Percentiles rank a stretch among this genome's conserved stretches.
These are phyloP conservation scores for Dactylellina cionopaga DNA, from an alignment of 2,329 filamentous ascomycete species.

Conservation along the genomic window DNA sequence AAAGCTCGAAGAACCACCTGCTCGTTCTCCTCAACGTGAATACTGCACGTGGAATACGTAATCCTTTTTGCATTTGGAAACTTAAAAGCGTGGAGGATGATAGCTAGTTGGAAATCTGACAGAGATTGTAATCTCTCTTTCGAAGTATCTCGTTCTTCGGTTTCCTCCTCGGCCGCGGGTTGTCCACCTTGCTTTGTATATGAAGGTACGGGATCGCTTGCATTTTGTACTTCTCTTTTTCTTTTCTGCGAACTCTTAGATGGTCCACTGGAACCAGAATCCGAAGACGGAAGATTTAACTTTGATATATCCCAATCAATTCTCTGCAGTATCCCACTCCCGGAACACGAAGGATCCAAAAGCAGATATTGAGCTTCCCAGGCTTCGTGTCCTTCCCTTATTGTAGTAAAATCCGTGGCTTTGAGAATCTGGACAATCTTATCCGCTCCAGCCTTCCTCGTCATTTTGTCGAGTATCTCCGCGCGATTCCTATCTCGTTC, in stretches of 20 bases:
- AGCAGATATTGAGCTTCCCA: slow-evolving; percentile 81
- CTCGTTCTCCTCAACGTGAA: slow-evolving; percentile 90
- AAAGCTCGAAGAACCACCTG: slow-evolving; percentile 79
- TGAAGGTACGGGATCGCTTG: slow-evolving; percentile 26
- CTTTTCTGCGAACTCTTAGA: slow-evolving; percentile 8
- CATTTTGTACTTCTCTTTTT: slow-evolving; percentile 51
- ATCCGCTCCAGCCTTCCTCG: slow-evolving; percentile 77
- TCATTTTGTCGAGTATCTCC: slow-evolving; percentile 84
- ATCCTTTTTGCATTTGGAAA: slow-evolving; percentile 80
- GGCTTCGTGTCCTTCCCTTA: slow-evolving; percentile 66
- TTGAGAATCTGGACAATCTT: slow-evolving; percentile 73
- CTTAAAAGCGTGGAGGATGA: slow-evolving; percentile 83
- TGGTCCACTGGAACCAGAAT: slow-evolving; percentile 15
- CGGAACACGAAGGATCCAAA: slow-evolving; percentile 93
- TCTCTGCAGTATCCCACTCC: slow-evolving; percentile 90
- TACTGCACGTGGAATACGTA: slow-evolving; percentile 92
- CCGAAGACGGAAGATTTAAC: slow-evolving; percentile 18
- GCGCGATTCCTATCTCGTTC: slow-evolving; percentile 79
- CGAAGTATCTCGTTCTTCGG: slow-evolving; percentile 67
- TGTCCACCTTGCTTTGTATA: slow-evolving; percentile 61
- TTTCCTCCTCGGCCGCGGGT: slow-evolving; percentile 52
- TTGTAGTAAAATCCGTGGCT: slow-evolving; percentile 82
- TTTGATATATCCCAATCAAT: slow-evolving; percentile 53
- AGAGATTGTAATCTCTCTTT: slow-evolving; percentile 75
- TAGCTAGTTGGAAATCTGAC: slow-evolving; percentile 80